Evolutionary conservation across 176 grass and related monocot genomes (phyloP), one percentile per base, ranked within the genome.

Genomic region (Triticum turgidum): DNA sequence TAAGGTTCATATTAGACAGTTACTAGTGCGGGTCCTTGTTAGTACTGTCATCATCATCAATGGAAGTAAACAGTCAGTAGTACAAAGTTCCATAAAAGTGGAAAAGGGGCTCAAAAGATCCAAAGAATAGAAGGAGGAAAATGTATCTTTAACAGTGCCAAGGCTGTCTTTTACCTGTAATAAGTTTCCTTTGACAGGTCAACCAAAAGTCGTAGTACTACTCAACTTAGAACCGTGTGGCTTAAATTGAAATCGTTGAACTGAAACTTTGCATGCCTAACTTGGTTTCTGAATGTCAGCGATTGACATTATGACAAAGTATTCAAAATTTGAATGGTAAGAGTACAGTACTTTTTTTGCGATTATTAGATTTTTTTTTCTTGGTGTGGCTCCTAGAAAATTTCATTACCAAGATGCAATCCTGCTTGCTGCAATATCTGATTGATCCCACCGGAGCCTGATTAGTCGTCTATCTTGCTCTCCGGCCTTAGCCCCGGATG

Each of bases 101-200:
- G 15, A 79, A 62, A 61, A 39, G 17, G 61, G 24, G 12, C 42
- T 5, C 44, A 76, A 76, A 76, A 32, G 24, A 45, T 77, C 61
- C 29, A 24, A 38, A 44, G 41, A 80, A 61, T 17, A 9, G 12
- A 38, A 21, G 51, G 69, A 52, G 20, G 73, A 61, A 56, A 58
- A 15, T 78, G 65, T 22, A 87, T 38, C 37, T 58, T 67, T 76
- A 33, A 58, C 21, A 77, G 70, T 54, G 52, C 1, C 45, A 27
- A 88, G 61, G 17, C 11, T 69, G 45, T 22, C 4, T 54, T 88
- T 45, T 80, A 80, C 47, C 45, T 71, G 17, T 21, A 38, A 11
- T 37, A 41, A 30, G 61, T 87, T 80, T 64, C 54, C 6, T 69
- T n/a, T n/a, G 18, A 72, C 20, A 65, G 77, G n/a, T 44, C 76